Conservation (phyloP, 1,284 basidiomycete species). For the Rugosomyces carneus region DNA sequence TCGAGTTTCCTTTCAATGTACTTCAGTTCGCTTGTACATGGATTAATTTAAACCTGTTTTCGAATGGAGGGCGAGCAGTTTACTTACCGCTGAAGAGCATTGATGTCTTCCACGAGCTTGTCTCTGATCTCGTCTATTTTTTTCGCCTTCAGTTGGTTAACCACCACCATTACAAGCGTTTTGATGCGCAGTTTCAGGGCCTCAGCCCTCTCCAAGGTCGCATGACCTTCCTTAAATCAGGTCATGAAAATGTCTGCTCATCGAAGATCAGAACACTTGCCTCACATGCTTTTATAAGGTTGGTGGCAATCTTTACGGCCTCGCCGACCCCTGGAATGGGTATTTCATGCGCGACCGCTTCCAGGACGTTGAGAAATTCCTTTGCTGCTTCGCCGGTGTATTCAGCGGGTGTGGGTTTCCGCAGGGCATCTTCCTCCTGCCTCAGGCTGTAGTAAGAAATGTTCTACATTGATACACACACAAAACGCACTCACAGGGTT, state of each 20-base stretch:
- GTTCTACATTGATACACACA: too few relatives aligned
- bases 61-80: too few relatives aligned
- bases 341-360: conserved; percentile 3
- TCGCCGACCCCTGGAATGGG: conserved; percentile 6
- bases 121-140: conserved; percentile 6
- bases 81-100: neutral
- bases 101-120: conserved; percentile 3
- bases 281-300: conserved; percentile 5
- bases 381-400: neutral
- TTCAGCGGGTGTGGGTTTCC: too few relatives aligned
- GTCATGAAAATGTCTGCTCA: neutral
- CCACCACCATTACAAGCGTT: conserved; percentile 5
- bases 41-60: neutral
- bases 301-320: neutral
- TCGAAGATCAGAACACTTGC: neutral
- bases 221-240: neutral
- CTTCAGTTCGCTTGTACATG: neutral
- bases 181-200: conserved; percentile 9
- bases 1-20: conserved; percentile 3
- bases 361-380: conserved; percentile 2
- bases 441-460: too few relatives aligned
- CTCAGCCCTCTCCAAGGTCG: neutral
- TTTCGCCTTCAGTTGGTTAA: conserved; percentile 8
- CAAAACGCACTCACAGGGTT: too few relatives aligned
- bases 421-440: too few relatives aligned